Evolutionary conservation across 164 flowering plant species (phyloP), one percentile per base, ranked within the genome.

Genomic region (Kalanchoe fedtschenkoi): DNA sequence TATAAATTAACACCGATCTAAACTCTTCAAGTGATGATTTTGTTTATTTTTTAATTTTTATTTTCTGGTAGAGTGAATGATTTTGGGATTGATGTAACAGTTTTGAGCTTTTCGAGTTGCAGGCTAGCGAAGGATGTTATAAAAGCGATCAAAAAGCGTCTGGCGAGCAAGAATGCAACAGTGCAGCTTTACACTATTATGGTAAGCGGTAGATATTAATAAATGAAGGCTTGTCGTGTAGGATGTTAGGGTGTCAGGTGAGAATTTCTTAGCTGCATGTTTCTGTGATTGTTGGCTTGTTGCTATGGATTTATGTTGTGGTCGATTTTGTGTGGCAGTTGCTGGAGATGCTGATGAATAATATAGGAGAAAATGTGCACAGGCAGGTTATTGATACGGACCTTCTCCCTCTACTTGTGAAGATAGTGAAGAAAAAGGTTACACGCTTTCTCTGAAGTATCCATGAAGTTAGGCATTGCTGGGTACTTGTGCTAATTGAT

Each of bases 381-480:
- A 76, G 74, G 76, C 86, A 72, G 69, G 95, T 93, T 69, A 80
- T 86, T 70, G 96, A 88, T 60, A 68, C 69, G 0, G 89, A 96
- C 29, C 61, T 88, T 68, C 85, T 93, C 22, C 83, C 92, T 47
- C 58, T 80, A 60, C 84, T 93, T 61, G 96, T 93, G 73, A 90
- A 90, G 81, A 88, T 93, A 69, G 99, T 90, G 56, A 93, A 93
- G 86, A 93, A 85, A 78, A 93, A 90, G 97, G 99, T 93, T 10
- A 17, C 13, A 30, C 29, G n/a, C 59, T 5, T 60, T 58, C 58
- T 39, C 19, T 5, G 15, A 14, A 5, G 30, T 51, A 24, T 14
- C 13, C 26, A 51, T 51, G 56, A 19, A 47, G 7, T 51, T 15
- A 24, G 56, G 28, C 41, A 29, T 34, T 16, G 19, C 22, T 37